A percentile compares a stretch with the other conserved stretches of the same genome.
These are phyloP conservation scores for Dendrothele bispora DNA, from an alignment of 768 basidiomycete species.

Conservation along the genomic window DNA sequence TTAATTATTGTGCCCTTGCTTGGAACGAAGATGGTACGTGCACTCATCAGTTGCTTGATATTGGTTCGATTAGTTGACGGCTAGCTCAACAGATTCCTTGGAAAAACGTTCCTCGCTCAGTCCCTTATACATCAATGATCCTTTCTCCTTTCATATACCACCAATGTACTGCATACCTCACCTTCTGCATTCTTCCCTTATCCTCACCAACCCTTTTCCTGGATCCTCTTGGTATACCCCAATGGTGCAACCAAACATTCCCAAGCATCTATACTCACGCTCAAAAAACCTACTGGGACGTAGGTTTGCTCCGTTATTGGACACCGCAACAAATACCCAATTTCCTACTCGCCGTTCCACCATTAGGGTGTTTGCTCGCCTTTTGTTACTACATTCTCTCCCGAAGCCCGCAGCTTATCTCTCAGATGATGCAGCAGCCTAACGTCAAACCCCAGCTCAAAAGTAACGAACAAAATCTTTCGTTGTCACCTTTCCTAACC, in stretches of 20 bases:
- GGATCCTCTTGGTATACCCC: too few relatives aligned
- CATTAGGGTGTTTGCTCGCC: slow-evolving; percentile 49
- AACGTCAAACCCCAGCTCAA: slow-evolving; percentile 3
- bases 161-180: slow-evolving; percentile 62
- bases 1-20: slow-evolving; percentile 57
- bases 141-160: slow-evolving; percentile 70
- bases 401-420: too few relatives aligned
- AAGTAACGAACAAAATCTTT: slow-evolving; percentile 1
- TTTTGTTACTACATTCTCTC: too few relatives aligned
- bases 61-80: slow-evolving; percentile 1
- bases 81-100: too few relatives aligned
- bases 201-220: not conserved
- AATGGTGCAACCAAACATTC: slow-evolving; percentile 68
- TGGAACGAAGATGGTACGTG: slow-evolving; percentile 30
- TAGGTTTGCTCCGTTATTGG: slow-evolving; percentile 88
- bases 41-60: too few relatives aligned
- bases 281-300: slow-evolving; percentile 85
- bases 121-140: slow-evolving; percentile 44
- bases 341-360: slow-evolving; percentile 76
- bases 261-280: slow-evolving; percentile 83
- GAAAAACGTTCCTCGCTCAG: too few relatives aligned
- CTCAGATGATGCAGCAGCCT: slow-evolving; percentile 25
- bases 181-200: slow-evolving; percentile 59
- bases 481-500: slow-evolving; percentile 32
- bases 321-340: slow-evolving; percentile 81